phyloP scores from a whole-genome alignment of 2,329 filamentous ascomycete species.

The Alternaria arborescens region DNA sequence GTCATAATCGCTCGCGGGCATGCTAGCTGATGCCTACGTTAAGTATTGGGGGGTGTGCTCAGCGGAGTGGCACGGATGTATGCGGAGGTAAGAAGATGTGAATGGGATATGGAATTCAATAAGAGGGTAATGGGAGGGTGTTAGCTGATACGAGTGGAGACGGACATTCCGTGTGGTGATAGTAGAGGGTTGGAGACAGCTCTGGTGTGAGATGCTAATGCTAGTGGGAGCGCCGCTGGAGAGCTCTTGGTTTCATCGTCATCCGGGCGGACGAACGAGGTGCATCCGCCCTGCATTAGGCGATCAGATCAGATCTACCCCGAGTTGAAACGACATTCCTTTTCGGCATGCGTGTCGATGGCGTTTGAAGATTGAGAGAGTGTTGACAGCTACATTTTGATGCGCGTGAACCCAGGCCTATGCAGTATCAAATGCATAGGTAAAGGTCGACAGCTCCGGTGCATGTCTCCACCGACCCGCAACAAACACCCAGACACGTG shows the following conservation, averaged over 20 bases:
- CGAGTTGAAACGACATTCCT: constrained; percentile 1
- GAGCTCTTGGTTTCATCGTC: constrained; percentile 33
- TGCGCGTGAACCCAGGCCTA: neutral
- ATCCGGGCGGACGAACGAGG: constrained; percentile 25
- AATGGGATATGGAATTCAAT: neutral
- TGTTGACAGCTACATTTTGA: neutral
- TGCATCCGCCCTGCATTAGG: constrained; percentile 23
- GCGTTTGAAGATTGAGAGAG: neutral
- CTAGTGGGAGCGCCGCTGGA: constrained; percentile 12
- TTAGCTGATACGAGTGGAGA: constrained; percentile 10
- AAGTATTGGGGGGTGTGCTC: neutral
- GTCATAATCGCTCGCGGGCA: constrained; percentile 58
- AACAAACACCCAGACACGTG: constrained; percentile 4
- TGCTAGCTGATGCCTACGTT: constrained; percentile 27
- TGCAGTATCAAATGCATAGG: neutral
- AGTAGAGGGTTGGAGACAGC: constrained; percentile 1
- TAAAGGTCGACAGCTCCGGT: neutral
- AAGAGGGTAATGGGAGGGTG: constrained; percentile 1
- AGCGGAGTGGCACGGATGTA: constrained; percentile 27
- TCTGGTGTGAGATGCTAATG: constrained; percentile 24
- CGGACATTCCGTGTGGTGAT: constrained; percentile 21
- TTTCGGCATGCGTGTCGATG: neutral
- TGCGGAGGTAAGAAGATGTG: constrained; percentile 7
- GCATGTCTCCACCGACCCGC: neutral
- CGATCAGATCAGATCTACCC: constrained; percentile 6